Percentiles rank a stretch among this genome's conserved stretches.
Conservation (phyloP, 768 basidiomycete species). For the Calocybe cyanea region DNA sequence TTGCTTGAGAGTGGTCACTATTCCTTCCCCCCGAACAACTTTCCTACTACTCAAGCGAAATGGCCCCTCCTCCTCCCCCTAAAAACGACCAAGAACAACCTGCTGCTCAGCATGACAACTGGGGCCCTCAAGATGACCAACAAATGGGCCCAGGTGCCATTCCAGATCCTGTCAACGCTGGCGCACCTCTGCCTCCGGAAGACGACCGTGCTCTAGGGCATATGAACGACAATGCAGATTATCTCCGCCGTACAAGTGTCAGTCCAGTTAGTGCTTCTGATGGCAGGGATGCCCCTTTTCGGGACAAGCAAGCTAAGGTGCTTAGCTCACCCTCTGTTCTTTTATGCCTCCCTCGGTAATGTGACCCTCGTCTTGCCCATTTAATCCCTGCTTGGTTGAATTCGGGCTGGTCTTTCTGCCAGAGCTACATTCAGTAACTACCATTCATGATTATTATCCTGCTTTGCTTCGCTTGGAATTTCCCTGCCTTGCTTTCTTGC, state of each 20-base stretch:
- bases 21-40: conserved; percentile 1
- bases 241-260: conserved; percentile 47
- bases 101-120: conserved; percentile 38
- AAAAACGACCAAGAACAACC: conserved; percentile 25
- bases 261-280: conserved; percentile 37
- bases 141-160: conserved; percentile 36
- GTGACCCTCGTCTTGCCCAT: conserved; percentile 23
- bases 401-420: conserved; percentile 33
- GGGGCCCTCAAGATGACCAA: conserved; percentile 50
- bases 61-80: conserved; percentile 15
- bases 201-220: conserved; percentile 43
- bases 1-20: conserved; percentile 4
- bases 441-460: conserved; percentile 32
- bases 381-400: conserved; percentile 23
- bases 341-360: conserved; percentile 25
- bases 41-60: not conserved
- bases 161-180: conserved; percentile 42
- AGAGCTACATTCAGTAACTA: conserved; percentile 31
- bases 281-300: conserved; percentile 45
- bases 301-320: conserved; percentile 86
- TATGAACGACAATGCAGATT: conserved; percentile 49
- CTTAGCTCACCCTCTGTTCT: conserved; percentile 62
- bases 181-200: conserved; percentile 45
- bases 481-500: conserved; percentile 33
- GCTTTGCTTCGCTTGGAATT: conserved; percentile 21